Evolutionary conservation across 805 yeast species (phyloP).

Genomic region (Ogataea nitratoaversa): DNA sequence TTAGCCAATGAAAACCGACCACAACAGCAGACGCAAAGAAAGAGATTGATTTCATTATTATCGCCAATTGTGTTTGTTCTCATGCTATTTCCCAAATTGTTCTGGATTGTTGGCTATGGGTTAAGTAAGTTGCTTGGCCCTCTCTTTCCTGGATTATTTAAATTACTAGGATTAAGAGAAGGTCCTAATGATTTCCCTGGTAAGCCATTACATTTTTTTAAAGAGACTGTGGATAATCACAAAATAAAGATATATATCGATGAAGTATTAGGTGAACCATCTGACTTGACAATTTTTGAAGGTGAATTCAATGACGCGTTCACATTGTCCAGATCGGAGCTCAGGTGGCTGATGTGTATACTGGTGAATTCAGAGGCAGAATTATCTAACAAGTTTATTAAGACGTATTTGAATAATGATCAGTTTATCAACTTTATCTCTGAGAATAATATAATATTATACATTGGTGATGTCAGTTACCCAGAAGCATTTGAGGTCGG

Average conservation of each 20-base stretch:
- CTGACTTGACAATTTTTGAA: constrained; percentile 27
- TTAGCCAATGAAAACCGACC: constrained; percentile 7
- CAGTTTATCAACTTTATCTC: constrained; percentile 36
- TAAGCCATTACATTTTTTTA: constrained; percentile 20
- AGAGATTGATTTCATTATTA: constrained; percentile 6
- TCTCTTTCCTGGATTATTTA: constrained; percentile 32
- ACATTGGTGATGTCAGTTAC: constrained; percentile 60
- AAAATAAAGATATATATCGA: constrained; percentile 16
- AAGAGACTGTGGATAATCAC: constrained; percentile 15
- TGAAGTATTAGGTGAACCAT: constrained; percentile 19
- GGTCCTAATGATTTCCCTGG: constrained; percentile 31
- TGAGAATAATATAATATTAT: constrained; percentile 47
- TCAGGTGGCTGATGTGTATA: constrained; percentile 51
- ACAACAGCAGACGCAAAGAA: constrained; percentile 1
- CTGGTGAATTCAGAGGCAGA: constrained; percentile 45
- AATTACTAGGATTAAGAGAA: constrained; percentile 24
- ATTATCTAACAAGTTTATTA: constrained; percentile 38
- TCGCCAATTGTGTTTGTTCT: constrained; percentile 47
- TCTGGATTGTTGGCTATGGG: constrained; percentile 40
- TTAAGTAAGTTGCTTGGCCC: constrained; percentile 31
- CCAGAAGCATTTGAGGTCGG: constrained; percentile 69
- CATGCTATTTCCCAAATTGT: constrained; percentile 50
- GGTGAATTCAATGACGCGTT: constrained; percentile 42
- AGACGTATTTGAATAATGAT: constrained; percentile 42
- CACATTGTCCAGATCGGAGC: constrained; percentile 33